These are phyloP conservation scores for Gleditsia sinensis DNA, from an alignment of 306 rosid species.

Conservation along the genomic window DNA sequence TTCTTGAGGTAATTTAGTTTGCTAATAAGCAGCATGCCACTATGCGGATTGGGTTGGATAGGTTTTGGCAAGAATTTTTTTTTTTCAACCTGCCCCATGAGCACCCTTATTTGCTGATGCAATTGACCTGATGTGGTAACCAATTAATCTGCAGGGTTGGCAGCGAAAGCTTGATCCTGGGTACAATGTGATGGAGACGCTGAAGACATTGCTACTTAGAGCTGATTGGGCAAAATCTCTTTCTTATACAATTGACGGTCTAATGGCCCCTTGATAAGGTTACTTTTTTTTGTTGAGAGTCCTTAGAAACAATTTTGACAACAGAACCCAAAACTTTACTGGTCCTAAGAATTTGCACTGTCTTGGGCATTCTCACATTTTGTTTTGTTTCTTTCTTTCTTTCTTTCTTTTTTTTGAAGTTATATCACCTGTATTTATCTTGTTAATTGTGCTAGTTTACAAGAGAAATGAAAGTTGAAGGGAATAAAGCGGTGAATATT, in stretches of 20 bases:
- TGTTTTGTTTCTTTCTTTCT: neutral
- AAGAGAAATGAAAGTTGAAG: neutral
- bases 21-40: neutral
- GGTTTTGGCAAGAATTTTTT: no score
- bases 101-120: neutral
- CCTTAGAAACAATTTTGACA: constrained; percentile 55
- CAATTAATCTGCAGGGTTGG: constrained; percentile 67
- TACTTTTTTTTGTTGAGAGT: constrained; percentile 28
- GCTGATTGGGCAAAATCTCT: constrained; percentile 88
- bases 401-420: neutral
- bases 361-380: neutral
- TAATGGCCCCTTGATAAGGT: constrained; percentile 74
- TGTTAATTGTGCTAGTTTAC: constrained; percentile 14
- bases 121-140: neutral
- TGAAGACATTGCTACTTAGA: constrained; percentile 73
- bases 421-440: constrained; percentile 12
- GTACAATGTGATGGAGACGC: constrained; percentile 73
- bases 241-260: constrained; percentile 81
- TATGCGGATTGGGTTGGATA: no score
- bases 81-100: no score
- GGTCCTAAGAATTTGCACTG: neutral
- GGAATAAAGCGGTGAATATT: constrained; percentile 21
- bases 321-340: constrained; percentile 14
- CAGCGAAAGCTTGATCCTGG: constrained; percentile 87
- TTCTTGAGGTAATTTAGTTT: constrained; percentile 61